A percentile compares a stretch with the other conserved stretches of the same genome.
phyloP scores from a whole-genome alignment of 2,329 filamentous ascomycete genomes.

The Akanthomyces lecanii region DNA sequence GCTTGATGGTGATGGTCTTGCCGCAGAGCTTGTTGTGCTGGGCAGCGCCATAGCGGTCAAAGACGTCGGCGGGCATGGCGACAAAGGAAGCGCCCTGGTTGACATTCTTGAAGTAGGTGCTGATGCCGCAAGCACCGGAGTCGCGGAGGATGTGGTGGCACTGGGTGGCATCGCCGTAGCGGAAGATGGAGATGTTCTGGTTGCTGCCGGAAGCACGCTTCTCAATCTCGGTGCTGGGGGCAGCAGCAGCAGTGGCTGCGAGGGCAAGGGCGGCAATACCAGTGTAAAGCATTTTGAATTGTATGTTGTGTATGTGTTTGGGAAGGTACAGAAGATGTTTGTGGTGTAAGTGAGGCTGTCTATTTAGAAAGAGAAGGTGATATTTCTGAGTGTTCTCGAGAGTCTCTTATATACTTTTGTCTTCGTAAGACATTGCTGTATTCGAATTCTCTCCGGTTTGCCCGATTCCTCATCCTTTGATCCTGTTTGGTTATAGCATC shows the following conservation, averaged over 20 bases:
- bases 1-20: slow-evolving; percentile 19
- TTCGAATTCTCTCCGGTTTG: neutral
- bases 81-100: slow-evolving; percentile 17
- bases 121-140: slow-evolving; percentile 18
- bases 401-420: slow-evolving; percentile 10
- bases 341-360: slow-evolving; percentile 2
- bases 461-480: neutral
- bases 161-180: slow-evolving; percentile 14
- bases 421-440: neutral
- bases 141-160: slow-evolving; percentile 16
- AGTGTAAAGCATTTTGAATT: slow-evolving; percentile 10
- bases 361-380: neutral
- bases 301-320: neutral
- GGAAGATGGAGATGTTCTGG: slow-evolving; percentile 19
- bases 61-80: slow-evolving; percentile 18
- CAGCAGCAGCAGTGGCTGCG: slow-evolving; percentile 8
- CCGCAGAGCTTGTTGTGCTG: slow-evolving; percentile 20
- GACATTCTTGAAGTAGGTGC: slow-evolving; percentile 19
- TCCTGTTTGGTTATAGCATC: slow-evolving; percentile 9
- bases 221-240: slow-evolving; percentile 8
- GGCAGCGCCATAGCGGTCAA: slow-evolving; percentile 17
- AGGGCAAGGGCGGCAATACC: slow-evolving; percentile 6
- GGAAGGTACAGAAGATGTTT: neutral
- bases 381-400: neutral
- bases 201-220: slow-evolving; percentile 14